phyloP scores from a whole-genome alignment of 805 yeast species.

The Komagataella kurtzmanii region DNA sequence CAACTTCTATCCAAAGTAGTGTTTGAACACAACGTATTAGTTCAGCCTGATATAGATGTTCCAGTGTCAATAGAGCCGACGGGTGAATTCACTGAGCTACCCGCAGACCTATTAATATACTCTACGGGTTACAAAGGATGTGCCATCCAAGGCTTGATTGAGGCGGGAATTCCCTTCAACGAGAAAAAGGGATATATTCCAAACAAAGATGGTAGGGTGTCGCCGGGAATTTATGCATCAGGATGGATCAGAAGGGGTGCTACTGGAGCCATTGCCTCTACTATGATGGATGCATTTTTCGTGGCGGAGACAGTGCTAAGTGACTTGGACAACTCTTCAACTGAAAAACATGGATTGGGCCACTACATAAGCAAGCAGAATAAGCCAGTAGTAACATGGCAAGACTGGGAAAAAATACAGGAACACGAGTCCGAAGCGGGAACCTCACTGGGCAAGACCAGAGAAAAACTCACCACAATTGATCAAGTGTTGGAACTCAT shows the following conservation, averaged over 20 bases:
- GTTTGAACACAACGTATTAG: constrained; percentile 34
- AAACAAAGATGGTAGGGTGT: constrained; percentile 31
- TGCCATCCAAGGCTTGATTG: constrained; percentile 45
- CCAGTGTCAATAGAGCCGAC: constrained; percentile 23
- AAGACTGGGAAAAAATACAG: constrained; percentile 52
- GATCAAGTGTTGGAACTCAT: constrained; percentile 31
- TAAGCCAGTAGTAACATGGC: constrained; percentile 36
- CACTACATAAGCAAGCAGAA: not conserved
- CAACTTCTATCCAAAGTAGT: constrained; percentile 28
- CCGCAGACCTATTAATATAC: constrained; percentile 57
- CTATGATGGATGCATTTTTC: constrained; percentile 73
- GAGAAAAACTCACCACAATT: constrained; percentile 39
- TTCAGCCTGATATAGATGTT: constrained; percentile 21
- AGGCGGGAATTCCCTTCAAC: constrained; percentile 35
- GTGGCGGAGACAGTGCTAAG: constrained; percentile 53
- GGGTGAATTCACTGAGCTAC: constrained; percentile 16
- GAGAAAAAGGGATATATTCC: constrained; percentile 26
- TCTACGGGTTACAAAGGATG: constrained; percentile 76
- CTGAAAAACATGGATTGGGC: not conserved
- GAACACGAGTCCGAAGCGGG: constrained; percentile 40
- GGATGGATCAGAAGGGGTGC: constrained; percentile 92
- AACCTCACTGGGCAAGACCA: constrained; percentile 28
- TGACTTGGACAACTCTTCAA: constrained; percentile 28
- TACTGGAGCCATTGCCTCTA: constrained; percentile 80
- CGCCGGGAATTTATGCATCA: constrained; percentile 52